phyloP scores from a whole-genome alignment of 1,284 basidiomycete genomes.

The Schizophyllum amplum region DNA sequence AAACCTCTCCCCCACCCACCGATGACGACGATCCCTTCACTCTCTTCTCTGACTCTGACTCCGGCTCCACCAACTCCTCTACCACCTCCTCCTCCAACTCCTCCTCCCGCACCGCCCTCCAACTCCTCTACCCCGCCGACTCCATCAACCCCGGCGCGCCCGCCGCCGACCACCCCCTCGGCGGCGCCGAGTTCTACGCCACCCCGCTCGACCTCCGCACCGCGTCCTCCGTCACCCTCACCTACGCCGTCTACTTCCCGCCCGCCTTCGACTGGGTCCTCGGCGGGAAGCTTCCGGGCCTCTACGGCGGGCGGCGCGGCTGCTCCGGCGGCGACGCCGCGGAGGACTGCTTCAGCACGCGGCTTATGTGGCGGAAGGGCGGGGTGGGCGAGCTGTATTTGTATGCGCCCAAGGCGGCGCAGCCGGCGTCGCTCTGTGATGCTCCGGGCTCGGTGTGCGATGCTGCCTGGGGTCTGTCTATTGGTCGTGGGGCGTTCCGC shows the following conservation, averaged over 20 bases:
- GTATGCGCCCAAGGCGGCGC: conserved; percentile 60
- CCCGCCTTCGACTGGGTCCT: conserved; percentile 57
- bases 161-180: conserved; percentile 48
- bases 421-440: conserved; percentile 47
- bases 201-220: conserved; percentile 39
- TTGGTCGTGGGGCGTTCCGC: conserved; percentile 68
- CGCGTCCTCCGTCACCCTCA: conserved; percentile 46
- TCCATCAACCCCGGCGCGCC: conserved; percentile 54
- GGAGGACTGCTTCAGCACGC: conserved; percentile 59
- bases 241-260: conserved; percentile 63
- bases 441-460: conserved; percentile 56
- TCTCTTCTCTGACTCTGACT: background rate
- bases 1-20: conserved; percentile 15
- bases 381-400: conserved; percentile 68
- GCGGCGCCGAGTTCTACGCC: conserved; percentile 68
- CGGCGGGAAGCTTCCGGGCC: conserved; percentile 64
- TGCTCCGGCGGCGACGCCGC: conserved; percentile 66
- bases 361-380: conserved; percentile 63
- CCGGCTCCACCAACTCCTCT: conserved; percentile 4
- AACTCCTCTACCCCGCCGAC: conserved; percentile 53
- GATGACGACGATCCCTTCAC: background rate
- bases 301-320: conserved; percentile 59
- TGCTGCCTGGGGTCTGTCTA: conserved; percentile 55
- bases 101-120: conserved; percentile 33
- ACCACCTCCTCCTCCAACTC: conserved; percentile 13